Evolutionary conservation across 2,329 filamentous ascomycete species (phyloP), one percentile per base, ranked within the genome.

Genomic region (Periconia sp.): DNA sequence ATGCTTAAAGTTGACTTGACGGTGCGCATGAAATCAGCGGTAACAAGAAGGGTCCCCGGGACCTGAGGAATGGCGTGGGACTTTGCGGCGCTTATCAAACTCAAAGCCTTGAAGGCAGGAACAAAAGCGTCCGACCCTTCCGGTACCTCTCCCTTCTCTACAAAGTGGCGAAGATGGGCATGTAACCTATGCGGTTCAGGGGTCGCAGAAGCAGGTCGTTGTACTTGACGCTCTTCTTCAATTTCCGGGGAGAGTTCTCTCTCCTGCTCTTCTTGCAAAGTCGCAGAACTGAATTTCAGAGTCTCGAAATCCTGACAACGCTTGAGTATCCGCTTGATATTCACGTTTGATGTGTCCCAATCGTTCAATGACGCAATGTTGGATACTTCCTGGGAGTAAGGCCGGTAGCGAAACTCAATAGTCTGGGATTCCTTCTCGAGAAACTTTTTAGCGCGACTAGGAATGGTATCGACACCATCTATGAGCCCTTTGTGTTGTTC

Each of bases 251-350:
- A 74, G 0, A 89, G 69, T 48, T 89, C 86, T 0, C 85, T 75
- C 57, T 89, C 86, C 50, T 89, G 84, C 43, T 89, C 86, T 54
- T 88, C 84, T 3, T 80, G 69, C 0, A 87, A 64, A 0, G 68
- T 65, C 0, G 71, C 68, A 0, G 70, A 56, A 1, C 61, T 50
- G 18, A 74, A 54, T 2, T 56, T 39, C 29, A 60, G 46, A 4
- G 65, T 61, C 3, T 56, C 44, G 28, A 68, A 66, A 1, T 58
- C 50, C 5, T 38, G 46, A 41, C 52, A 68, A 19, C 45, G 50
- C 4, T 40, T 28, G 3, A 59, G 13, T 8, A 67, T 65, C 6
- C 44, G 29, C 5, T 36, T 12, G 13, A 66, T 51, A 19, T 57
- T 64, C 5, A 36, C 8, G 13, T 54, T 54, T 2, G 33, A 37